A percentile compares a stretch with the other conserved stretches of the same genome.
phyloP scores from a whole-genome alignment of 495 filamentous ascomycete species.

The Hyaloscypha bicolor region DNA sequence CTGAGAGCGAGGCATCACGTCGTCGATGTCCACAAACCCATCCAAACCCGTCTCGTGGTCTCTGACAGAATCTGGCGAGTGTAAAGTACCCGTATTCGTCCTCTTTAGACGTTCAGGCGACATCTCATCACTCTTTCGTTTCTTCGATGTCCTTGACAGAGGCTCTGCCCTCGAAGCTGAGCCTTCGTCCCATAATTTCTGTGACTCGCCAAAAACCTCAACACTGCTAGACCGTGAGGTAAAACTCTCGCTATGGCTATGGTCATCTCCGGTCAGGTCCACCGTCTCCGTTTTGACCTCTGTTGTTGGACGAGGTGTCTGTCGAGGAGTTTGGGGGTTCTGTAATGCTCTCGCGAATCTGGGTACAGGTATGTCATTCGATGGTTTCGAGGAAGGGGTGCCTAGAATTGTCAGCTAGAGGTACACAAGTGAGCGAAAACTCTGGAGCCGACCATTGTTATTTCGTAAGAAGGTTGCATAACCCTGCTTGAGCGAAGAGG shows the following conservation, averaged over 20 bases:
- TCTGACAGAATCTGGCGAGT: background rate
- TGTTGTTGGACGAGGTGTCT: slow-evolving; percentile 24
- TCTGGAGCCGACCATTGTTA: slow-evolving; percentile 27
- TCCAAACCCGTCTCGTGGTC: slow-evolving; percentile 1
- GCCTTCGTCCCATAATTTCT: slow-evolving; percentile 62
- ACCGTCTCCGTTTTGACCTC: slow-evolving; percentile 53
- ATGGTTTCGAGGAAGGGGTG: slow-evolving; percentile 19
- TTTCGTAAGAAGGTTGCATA: slow-evolving; percentile 30
- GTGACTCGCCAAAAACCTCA: slow-evolving; percentile 53
- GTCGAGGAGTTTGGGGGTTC: slow-evolving; percentile 30
- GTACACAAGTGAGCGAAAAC: background rate
- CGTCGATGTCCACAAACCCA: slow-evolving; percentile 34
- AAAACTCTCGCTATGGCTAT: slow-evolving; percentile 39
- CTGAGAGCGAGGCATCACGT: background rate
- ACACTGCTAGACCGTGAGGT: slow-evolving; percentile 38
- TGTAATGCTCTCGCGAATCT: slow-evolving; percentile 15
- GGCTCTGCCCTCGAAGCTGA: slow-evolving; percentile 48
- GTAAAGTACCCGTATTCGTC: background rate
- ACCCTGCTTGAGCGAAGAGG: slow-evolving; percentile 45
- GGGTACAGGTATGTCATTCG: background rate
- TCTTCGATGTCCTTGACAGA: slow-evolving; percentile 44
- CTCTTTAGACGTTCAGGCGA: slow-evolving; percentile 37
- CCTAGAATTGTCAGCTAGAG: slow-evolving; percentile 3
- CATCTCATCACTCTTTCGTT: slow-evolving; percentile 75
- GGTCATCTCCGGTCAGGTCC: slow-evolving; percentile 69